Percentiles rank a stretch among this genome's conserved stretches.
Conservation (phyloP, 495 filamentous ascomycete species). For the Amniculicola lignicola region DNA sequence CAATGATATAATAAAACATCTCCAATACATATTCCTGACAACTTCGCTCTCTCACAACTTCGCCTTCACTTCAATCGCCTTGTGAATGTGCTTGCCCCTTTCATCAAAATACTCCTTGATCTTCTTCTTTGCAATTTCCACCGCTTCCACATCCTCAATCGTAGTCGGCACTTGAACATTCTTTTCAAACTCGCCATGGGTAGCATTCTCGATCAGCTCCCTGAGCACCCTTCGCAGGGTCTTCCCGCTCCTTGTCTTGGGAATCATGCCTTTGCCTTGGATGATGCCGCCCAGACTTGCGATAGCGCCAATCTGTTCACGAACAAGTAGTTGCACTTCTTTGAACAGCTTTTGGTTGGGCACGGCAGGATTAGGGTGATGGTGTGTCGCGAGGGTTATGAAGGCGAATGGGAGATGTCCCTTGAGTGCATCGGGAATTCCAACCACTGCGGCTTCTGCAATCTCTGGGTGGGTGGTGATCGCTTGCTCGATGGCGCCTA, state of each 20-base stretch:
- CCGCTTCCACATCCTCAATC: constrained; percentile 57
- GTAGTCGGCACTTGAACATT: constrained; percentile 57
- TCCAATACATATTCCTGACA: too few species aligned
- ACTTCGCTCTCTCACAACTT: too few species aligned
- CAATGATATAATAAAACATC: too few species aligned
- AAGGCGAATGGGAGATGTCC: constrained; percentile 91
- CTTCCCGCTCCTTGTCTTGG: constrained; percentile 86
- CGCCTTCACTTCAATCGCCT: constrained; percentile 52
- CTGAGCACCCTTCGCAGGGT: constrained; percentile 75
- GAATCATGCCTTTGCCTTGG: constrained; percentile 82
- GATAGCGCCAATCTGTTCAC: constrained; percentile 84
- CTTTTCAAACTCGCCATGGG: constrained; percentile 51
- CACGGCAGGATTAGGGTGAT: constrained; percentile 47
- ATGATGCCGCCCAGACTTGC: constrained; percentile 81
- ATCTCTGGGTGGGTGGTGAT: constrained; percentile 75
- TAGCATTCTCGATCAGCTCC: constrained; percentile 70
- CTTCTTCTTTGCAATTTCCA: constrained; percentile 54
- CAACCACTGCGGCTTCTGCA: constrained; percentile 78
- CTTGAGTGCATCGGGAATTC: constrained; percentile 80
- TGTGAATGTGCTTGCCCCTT: constrained; percentile 48
- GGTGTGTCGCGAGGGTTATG: constrained; percentile 55
- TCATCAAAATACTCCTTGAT: constrained; percentile 57
- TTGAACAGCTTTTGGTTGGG: constrained; percentile 53
- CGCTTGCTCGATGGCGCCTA: constrained; percentile 82
- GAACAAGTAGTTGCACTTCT: constrained; percentile 62